phyloP scores from a whole-genome alignment of 2,329 filamentous ascomycete species.

The Mycosphaerella sp. region DNA sequence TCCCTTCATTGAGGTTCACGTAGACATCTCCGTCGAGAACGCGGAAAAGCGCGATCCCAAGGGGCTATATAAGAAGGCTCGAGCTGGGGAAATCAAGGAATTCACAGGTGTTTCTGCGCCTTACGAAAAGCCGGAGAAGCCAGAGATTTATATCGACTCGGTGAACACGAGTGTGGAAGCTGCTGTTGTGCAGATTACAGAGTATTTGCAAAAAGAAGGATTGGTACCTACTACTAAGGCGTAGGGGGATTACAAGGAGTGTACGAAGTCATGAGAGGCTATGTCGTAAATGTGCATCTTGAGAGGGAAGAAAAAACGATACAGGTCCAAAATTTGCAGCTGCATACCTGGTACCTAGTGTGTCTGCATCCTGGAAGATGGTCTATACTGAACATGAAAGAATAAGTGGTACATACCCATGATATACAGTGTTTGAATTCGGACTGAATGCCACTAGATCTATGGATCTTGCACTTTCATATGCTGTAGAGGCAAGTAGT shows the following conservation, averaged over 20 bases:
- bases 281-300: background rate
- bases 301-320: background rate
- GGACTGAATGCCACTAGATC: too few species aligned
- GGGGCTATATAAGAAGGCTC: slow-evolving; percentile 95
- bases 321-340: background rate
- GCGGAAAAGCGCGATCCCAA: slow-evolving; percentile 96
- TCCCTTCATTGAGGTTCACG: slow-evolving; percentile 87
- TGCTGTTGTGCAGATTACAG: slow-evolving; percentile 75
- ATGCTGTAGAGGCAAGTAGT: too few species aligned
- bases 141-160: slow-evolving; percentile 83
- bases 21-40: slow-evolving; percentile 85
- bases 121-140: slow-evolving; percentile 79
- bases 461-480: too few species aligned
- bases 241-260: background rate
- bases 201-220: slow-evolving; percentile 67
- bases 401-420: too few species aligned
- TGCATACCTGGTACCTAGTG: too few species aligned
- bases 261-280: background rate
- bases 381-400: too few species aligned
- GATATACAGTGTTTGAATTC: too few species aligned
- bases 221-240: slow-evolving; percentile 8
- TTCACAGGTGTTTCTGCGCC: slow-evolving; percentile 95
- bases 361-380: too few species aligned
- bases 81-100: slow-evolving; percentile 89
- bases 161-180: slow-evolving; percentile 80